These are phyloP conservation scores for Exophiala viscosa DNA, from an alignment of 2,329 filamentous ascomycete species.

Conservation along the genomic window DNA sequence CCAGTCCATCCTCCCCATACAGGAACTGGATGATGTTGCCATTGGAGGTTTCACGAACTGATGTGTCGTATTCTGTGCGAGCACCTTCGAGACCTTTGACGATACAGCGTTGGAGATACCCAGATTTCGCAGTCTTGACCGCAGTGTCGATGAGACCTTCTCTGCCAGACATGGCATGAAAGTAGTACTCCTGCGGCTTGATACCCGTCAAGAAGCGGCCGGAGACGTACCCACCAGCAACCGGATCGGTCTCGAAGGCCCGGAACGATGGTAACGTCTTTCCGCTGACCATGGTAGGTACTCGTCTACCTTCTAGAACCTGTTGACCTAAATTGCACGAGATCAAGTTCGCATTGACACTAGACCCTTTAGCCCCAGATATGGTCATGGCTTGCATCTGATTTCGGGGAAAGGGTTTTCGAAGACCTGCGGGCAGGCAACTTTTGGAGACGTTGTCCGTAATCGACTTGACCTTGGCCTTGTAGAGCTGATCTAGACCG, in stretches of 20 bases:
- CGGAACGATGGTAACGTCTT: slow-evolving; percentile 94
- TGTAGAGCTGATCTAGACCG: slow-evolving; percentile 84
- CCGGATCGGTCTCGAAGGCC: slow-evolving; percentile 81
- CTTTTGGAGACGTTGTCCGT: slow-evolving; percentile 73
- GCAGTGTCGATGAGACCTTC: slow-evolving; percentile 98
- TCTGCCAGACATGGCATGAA: slow-evolving; percentile 98
- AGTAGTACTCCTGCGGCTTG: slow-evolving; percentile 95
- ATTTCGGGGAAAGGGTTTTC: slow-evolving; percentile 91
- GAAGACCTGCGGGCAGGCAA: slow-evolving; percentile 76
- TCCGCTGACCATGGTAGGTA: slow-evolving; percentile 95
- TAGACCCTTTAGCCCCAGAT: slow-evolving; percentile 88
- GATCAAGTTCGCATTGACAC: slow-evolving; percentile 94
- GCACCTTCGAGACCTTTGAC: slow-evolving; percentile 99
- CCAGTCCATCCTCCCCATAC: slow-evolving; percentile 93
- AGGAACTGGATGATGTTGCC: slow-evolving; percentile 91
- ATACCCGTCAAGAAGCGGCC: slow-evolving; percentile 98
- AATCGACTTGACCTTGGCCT: slow-evolving; percentile 63
- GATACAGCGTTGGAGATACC: slow-evolving; percentile 91
- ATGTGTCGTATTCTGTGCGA: slow-evolving; percentile 86
- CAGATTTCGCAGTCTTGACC: slow-evolving; percentile 95
- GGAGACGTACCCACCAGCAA: slow-evolving; percentile 89
- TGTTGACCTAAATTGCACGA: slow-evolving; percentile 97
- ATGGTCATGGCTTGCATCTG: slow-evolving; percentile 99
- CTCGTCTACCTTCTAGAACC: slow-evolving; percentile 88
- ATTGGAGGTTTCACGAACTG: slow-evolving; percentile 81